Percentiles rank a stretch among this genome's conserved stretches.
Conservation (phyloP, 768 basidiomycete species). For the Lyophyllum decastes region DNA sequence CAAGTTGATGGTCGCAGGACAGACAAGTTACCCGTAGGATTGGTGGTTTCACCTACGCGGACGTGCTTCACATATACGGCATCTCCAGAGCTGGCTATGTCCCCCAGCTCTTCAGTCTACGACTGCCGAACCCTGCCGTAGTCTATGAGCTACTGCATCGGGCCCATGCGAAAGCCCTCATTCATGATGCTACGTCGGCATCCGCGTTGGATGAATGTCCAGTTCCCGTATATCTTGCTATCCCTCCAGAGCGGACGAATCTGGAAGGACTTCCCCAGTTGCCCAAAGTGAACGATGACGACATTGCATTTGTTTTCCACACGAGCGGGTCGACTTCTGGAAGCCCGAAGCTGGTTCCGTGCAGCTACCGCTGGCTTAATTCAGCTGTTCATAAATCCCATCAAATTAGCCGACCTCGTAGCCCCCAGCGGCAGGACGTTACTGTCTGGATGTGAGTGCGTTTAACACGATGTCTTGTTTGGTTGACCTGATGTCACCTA, state of each 20-base stretch:
- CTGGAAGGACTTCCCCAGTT: conserved; percentile 37
- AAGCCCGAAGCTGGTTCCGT: conserved; percentile 76
- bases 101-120: conserved; percentile 76
- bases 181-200: conserved; percentile 62
- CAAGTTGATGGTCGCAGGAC: neutral
- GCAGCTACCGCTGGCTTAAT: conserved; percentile 67
- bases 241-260: conserved; percentile 39
- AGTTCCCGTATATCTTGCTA: conserved; percentile 48
- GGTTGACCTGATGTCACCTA: conserved; percentile 13
- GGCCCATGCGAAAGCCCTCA: conserved; percentile 62
- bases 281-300: conserved; percentile 37
- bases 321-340: conserved; percentile 86
- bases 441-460: conserved; percentile 63
- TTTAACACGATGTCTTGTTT: neutral
- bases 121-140: conserved; percentile 72
- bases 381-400: conserved; percentile 62
- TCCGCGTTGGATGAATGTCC: conserved; percentile 45
- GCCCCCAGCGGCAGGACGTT: conserved; percentile 64
- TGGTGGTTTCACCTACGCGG: conserved; percentile 69
- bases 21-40: conserved; percentile 46
- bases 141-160: conserved; percentile 69
- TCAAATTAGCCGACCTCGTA: conserved; percentile 42
- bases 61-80: conserved; percentile 74
- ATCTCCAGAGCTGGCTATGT: conserved; percentile 76
- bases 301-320: conserved; percentile 70